Conservation (phyloP, 2,329 filamentous ascomycete species). For the Fusarium sarcochroum region DNA sequence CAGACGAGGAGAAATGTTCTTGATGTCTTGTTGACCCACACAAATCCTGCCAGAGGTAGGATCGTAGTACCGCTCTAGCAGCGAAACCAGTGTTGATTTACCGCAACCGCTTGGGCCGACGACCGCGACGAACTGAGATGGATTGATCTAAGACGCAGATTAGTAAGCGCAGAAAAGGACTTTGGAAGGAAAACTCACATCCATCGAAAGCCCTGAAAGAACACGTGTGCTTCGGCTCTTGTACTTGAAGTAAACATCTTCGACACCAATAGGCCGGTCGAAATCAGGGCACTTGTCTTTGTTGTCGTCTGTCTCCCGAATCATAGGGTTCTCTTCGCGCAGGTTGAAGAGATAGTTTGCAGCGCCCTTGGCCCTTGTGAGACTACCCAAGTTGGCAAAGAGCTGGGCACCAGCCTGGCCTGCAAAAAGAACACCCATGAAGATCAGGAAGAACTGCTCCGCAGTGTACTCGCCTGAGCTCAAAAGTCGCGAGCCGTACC, state of each 20-base stretch:
- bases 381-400: conserved; percentile 58
- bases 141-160: conserved; percentile 28
- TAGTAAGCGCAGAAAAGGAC: conserved; percentile 42
- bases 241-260: conserved; percentile 29
- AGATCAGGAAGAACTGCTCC: conserved; percentile 59
- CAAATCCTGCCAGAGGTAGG: conserved; percentile 51
- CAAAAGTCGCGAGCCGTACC: conserved; percentile 48
- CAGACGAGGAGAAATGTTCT: conserved; percentile 39
- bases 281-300: conserved; percentile 42
- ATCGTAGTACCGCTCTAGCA: conserved; percentile 62
- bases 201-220: conserved; percentile 19
- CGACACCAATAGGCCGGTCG: conserved; percentile 23
- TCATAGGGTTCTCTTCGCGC: conserved; percentile 51
- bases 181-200: neutral
- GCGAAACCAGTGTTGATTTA: conserved; percentile 70
- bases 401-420: conserved; percentile 51
- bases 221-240: conserved; percentile 18
- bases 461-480: conserved; percentile 55
- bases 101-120: conserved; percentile 71
- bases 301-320: conserved; percentile 56
- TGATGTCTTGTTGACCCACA: conserved; percentile 49
- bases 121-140: conserved; percentile 63
- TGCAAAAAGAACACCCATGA: conserved; percentile 57
- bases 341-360: conserved; percentile 63
- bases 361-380: conserved; percentile 61